Evolutionary conservation across 345 rosid genomes (phyloP).

Genomic region (Eucalyptus marginata): DNA sequence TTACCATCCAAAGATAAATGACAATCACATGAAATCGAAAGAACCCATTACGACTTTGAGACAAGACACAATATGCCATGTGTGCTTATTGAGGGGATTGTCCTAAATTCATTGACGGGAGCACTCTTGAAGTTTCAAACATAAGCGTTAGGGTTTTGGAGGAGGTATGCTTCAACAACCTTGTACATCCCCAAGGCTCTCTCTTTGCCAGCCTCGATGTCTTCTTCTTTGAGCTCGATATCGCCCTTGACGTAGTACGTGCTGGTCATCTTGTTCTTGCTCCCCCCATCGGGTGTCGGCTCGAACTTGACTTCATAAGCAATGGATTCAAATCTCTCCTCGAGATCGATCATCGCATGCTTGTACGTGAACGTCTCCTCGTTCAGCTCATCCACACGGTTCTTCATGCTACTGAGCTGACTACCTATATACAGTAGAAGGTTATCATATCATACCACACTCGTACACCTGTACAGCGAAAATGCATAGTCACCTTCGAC

Average conservation of each 20-base stretch:
- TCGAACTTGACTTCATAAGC: conserved; percentile 9
- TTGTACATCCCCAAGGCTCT: conserved; percentile 18
- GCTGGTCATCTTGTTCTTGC: conserved; percentile 16
- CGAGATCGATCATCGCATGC: conserved; percentile 21
- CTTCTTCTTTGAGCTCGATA: conserved; percentile 7
- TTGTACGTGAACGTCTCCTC: conserved; percentile 2
- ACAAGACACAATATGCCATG: not conserved
- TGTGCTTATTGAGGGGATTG: not conserved
- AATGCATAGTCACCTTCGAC: conserved; percentile 2
- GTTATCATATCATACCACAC: not conserved
- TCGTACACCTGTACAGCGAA: not conserved
- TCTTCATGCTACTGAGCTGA: conserved; percentile 4
- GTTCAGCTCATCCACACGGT: conserved; percentile 12
- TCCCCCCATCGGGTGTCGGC: conserved; percentile 12
- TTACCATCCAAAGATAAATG: not conserved
- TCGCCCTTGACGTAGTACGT: conserved; percentile 14
- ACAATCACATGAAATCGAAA: not conserved
- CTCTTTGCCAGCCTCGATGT: conserved; percentile 11
- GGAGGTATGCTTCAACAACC: conserved; percentile 15
- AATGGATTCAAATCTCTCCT: conserved; percentile 9
- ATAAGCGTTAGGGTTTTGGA: conserved; percentile 14
- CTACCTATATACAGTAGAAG: not conserved
- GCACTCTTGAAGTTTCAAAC: not conserved
- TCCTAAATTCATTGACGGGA: not conserved
- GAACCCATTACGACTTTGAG: too few species aligned